A percentile compares a stretch with the other conserved stretches of the same genome.
Conservation (phyloP, 305 asterid species). For the Plantago coronopus region DNA sequence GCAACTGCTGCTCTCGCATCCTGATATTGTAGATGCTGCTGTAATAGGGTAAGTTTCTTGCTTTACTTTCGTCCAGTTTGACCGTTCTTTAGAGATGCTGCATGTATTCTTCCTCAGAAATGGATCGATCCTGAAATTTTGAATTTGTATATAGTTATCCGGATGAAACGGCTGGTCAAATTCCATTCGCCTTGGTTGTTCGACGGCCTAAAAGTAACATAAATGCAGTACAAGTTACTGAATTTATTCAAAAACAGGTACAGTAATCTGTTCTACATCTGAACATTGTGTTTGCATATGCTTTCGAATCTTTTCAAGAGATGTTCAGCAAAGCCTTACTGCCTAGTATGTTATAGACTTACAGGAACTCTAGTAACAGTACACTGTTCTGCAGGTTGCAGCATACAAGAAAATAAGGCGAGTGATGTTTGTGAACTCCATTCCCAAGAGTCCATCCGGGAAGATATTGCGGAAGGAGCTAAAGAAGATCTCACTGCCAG, state of each 20-base stretch:
- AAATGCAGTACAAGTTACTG: conserved; percentile 32
- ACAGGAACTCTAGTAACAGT: no score
- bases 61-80: not conserved
- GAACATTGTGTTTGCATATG: not conserved
- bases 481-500: conserved; percentile 28
- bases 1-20: conserved; percentile 49
- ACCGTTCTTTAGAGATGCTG: not conserved
- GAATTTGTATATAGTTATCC: conserved; percentile 32
- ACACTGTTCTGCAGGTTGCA: conserved; percentile 38
- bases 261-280: not conserved
- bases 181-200: conserved; percentile 60
- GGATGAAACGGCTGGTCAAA: conserved; percentile 53
- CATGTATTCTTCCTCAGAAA: not conserved
- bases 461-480: conserved; percentile 54
- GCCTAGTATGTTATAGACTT: no score
- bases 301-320: no score
- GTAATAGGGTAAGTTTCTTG: conserved; percentile 45
- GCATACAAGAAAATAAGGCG: conserved; percentile 51
- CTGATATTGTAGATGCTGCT: conserved; percentile 49
- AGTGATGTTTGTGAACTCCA: conserved; percentile 35
- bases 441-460: conserved; percentile 51
- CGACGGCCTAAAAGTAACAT: conserved; percentile 31
- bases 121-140: conserved; percentile 3
- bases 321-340: no score
- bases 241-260: conserved; percentile 48